phyloP scores from a whole-genome alignment of 1,139 yeast species.

The Lizanozyma gosingica region DNA sequence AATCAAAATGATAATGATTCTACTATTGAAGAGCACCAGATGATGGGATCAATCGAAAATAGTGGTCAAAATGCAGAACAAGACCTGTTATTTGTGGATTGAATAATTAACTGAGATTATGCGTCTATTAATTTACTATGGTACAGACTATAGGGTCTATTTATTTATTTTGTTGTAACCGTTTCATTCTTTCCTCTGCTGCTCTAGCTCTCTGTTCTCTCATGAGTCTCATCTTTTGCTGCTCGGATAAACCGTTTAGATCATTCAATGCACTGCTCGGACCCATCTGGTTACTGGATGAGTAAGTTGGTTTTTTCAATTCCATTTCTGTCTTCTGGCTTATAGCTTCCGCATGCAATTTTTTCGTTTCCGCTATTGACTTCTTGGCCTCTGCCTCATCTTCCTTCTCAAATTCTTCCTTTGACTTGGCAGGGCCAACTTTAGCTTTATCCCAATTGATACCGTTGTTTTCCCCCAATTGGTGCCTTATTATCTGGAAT shows the following conservation, averaged over 20 bases:
- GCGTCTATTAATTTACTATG: too few species aligned
- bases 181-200: slow-evolving; percentile 74
- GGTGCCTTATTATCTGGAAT: slow-evolving; percentile 61
- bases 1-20: too few species aligned
- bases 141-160: too few species aligned
- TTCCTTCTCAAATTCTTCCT: slow-evolving; percentile 49
- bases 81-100: too few species aligned
- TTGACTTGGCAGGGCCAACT: slow-evolving; percentile 58
- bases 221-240: slow-evolving; percentile 69
- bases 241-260: slow-evolving; percentile 40
- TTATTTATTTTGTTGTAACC: not conserved
- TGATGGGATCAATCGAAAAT: too few species aligned
- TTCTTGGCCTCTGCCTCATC: slow-evolving; percentile 25
- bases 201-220: slow-evolving; percentile 96
- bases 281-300: slow-evolving; percentile 17
- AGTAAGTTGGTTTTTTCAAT: slow-evolving; percentile 23
- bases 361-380: slow-evolving; percentile 27
- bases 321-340: slow-evolving; percentile 28
- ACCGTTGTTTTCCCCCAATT: slow-evolving; percentile 59
- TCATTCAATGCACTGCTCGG: slow-evolving; percentile 12
- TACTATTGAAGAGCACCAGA: too few species aligned
- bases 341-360: slow-evolving; percentile 26
- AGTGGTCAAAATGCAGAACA: too few species aligned
- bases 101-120: too few species aligned
- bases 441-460: slow-evolving; percentile 56